A percentile compares a stretch with the other conserved stretches of the same genome.
Evolutionary conservation across 768 basidiomycete species (phyloP).

Genomic region (Phlebiopsis flavidoalba): DNA sequence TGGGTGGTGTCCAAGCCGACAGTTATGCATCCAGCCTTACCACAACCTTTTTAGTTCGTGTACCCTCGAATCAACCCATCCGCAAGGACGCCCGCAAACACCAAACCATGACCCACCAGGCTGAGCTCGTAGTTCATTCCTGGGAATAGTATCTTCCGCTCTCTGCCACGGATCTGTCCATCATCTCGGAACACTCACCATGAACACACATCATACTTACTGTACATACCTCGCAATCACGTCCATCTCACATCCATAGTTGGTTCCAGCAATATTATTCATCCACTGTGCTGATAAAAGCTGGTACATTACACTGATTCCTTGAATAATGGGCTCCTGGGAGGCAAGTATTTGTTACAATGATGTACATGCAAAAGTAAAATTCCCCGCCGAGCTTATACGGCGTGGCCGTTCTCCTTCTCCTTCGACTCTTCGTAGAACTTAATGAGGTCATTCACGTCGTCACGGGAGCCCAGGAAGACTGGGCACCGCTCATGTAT

Average conservation of each 20-base stretch:
- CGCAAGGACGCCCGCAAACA: conserved; percentile 67
- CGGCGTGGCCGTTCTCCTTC: conserved; percentile 8
- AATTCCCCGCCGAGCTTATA: neutral
- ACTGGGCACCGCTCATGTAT: conserved; percentile 94
- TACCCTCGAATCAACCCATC: conserved; percentile 73
- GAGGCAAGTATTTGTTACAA: neutral
- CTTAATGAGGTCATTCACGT: conserved; percentile 85
- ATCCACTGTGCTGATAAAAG: neutral
- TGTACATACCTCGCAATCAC: neutral
- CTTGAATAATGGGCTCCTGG: neutral
- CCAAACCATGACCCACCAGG: conserved; percentile 86
- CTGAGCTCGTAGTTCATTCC: conserved; percentile 60
- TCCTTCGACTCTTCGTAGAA: conserved; percentile 54
- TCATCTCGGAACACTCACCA: neutral
- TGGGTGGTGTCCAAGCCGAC: conserved; percentile 20
- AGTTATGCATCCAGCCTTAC: neutral
- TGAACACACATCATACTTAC: no score
- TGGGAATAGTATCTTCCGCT: conserved; percentile 32
- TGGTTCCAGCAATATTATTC: neutral
- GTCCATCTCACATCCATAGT: conserved; percentile 6
- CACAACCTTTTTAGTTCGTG: conserved; percentile 53
- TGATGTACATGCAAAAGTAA: neutral
- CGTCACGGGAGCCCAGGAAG: conserved; percentile 90
- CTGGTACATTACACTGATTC: conserved; percentile 15
- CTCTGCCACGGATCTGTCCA: neutral